A percentile compares a stretch with the other conserved stretches of the same genome.
These are phyloP conservation scores for Fusarium bactridioides DNA, from an alignment of 2,329 filamentous ascomycete genomes.

Conservation along the genomic window DNA sequence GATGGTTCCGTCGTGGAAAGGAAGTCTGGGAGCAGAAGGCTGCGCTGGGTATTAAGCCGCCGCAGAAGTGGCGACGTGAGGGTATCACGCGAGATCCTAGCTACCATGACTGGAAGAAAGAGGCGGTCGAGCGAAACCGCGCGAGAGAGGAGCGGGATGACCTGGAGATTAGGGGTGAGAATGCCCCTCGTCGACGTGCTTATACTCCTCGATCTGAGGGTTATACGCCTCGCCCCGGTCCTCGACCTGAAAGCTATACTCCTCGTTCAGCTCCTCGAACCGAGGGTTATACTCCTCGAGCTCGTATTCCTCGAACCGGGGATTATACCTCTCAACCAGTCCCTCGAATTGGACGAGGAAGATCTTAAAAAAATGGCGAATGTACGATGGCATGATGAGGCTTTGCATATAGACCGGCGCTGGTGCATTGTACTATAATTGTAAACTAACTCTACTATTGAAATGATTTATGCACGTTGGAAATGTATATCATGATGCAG, in stretches of 20 bases:
- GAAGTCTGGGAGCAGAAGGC: constrained; percentile 67
- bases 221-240: not conserved
- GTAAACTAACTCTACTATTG: constrained; percentile 31
- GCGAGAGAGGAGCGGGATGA: constrained; percentile 44
- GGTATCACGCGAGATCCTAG: constrained; percentile 57
- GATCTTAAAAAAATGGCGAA: constrained; percentile 10
- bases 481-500: not conserved
- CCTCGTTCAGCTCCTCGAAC: not conserved
- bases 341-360: not conserved
- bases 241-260: not conserved
- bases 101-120: constrained; percentile 50
- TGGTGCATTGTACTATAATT: constrained; percentile 30
- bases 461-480: constrained; percentile 12
- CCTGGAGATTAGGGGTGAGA: constrained; percentile 21
- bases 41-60: constrained; percentile 68
- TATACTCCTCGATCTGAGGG: not conserved
- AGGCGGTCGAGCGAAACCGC: constrained; percentile 39
- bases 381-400: constrained; percentile 17
- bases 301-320: not conserved
- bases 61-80: constrained; percentile 65
- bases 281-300: not conserved
- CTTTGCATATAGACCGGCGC: constrained; percentile 26
- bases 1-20: constrained; percentile 70
- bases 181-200: not conserved
- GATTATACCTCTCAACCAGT: not conserved